phyloP scores from a whole-genome alignment of 441 rosid genomes.

The Croton setiger region DNA sequence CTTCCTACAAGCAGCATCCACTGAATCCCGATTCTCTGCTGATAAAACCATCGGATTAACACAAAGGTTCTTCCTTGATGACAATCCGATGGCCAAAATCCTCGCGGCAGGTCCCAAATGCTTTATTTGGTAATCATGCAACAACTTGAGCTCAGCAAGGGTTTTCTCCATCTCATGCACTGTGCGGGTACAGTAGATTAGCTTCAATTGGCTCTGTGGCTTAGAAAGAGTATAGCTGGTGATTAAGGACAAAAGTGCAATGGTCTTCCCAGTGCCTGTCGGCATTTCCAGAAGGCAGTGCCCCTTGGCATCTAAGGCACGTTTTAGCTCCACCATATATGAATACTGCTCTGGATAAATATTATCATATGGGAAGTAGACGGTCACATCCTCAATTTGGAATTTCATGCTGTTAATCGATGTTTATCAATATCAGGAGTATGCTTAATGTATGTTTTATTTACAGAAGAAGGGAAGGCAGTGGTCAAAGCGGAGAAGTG shows the following conservation, averaged over 20 bases:
- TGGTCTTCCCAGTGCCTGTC: constrained; percentile 95
- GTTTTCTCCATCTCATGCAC: constrained; percentile 99
- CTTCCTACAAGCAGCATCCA: constrained; percentile 90
- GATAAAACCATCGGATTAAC: constrained; percentile 69
- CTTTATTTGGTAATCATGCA: constrained; percentile 65
- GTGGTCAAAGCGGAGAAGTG: background rate
- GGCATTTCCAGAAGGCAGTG: constrained; percentile 99
- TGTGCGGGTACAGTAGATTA: constrained; percentile 92
- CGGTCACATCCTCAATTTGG: constrained; percentile 75
- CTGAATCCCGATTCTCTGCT: constrained; percentile 88
- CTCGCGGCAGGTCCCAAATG: constrained; percentile 66
- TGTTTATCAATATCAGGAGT: background rate
- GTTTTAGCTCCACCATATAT: constrained; percentile 92
- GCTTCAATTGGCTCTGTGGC: constrained; percentile 68
- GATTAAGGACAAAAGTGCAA: constrained; percentile 85
- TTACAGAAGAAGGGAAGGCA: background rate
- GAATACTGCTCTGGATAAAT: constrained; percentile 89
- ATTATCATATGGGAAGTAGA: constrained; percentile 86
- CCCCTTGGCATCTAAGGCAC: constrained; percentile 89
- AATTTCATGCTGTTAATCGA: constrained; percentile 53
- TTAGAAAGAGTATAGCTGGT: constrained; percentile 74
- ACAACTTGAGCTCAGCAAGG: constrained; percentile 68
- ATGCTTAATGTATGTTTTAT: background rate
- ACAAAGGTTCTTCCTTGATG: constrained; percentile 90
- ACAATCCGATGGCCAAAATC: constrained; percentile 74